phyloP scores from a whole-genome alignment of 1,284 basidiomycete genomes.

The Ceratorhiza oryzae-sativae region DNA sequence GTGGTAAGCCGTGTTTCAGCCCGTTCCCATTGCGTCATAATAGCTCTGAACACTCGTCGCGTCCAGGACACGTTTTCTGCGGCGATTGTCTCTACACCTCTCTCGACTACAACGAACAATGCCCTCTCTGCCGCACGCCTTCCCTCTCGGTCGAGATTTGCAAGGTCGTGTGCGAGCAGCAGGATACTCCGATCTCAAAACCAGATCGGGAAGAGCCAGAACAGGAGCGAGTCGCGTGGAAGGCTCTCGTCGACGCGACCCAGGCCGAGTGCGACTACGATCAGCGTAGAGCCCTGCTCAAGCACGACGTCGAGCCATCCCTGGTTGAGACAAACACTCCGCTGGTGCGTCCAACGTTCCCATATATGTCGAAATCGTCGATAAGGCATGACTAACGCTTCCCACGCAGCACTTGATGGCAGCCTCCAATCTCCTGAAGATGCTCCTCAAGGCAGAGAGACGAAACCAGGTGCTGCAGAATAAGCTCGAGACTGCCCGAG shows the following conservation, averaged over 20 bases:
- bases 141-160: neutral
- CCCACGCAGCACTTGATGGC: conserved; percentile 3
- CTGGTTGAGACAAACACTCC: neutral
- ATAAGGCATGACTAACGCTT: neutral
- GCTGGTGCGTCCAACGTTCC: neutral
- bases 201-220: neutral
- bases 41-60: neutral
- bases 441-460: conserved; percentile 4
- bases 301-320: neutral
- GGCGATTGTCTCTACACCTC: conserved; percentile 2
- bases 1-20: conserved; percentile 21
- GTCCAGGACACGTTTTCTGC: conserved; percentile 29
- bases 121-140: conserved; percentile 12
- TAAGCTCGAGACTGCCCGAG: neutral
- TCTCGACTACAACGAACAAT: neutral
- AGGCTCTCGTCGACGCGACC: conserved; percentile 6
- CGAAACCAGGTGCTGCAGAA: neutral
- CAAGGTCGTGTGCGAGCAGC: conserved; percentile 10
- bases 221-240: conserved; percentile 5
- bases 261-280: conserved; percentile 4
- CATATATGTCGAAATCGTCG: neutral
- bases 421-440: conserved; percentile 1
- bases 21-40: neutral
- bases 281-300: conserved; percentile 8
- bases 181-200: neutral